These are phyloP conservation scores for Clonostachys byssicola DNA, from an alignment of 2,329 filamentous ascomycete species.

Conservation along the genomic window DNA sequence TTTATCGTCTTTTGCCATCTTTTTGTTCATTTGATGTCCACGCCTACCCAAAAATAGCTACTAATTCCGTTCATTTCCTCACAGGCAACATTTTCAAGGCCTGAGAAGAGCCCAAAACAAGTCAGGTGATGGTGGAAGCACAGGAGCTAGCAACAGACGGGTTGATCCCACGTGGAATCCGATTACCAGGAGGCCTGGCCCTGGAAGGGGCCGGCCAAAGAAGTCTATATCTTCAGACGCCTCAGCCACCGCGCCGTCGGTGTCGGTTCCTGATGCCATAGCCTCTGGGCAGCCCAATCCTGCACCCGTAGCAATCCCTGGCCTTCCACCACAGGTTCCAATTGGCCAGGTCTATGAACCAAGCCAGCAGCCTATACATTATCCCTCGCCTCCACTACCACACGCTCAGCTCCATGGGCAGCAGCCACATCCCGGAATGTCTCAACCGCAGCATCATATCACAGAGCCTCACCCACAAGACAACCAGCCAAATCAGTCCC, in stretches of 20 bases:
- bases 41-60: background rate
- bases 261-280: background rate
- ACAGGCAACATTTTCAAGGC: constrained; percentile 58
- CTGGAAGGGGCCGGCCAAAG: constrained; percentile 48
- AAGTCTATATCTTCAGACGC: constrained; percentile 22
- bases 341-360: no score
- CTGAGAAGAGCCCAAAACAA: constrained; percentile 52
- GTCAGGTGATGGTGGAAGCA: constrained; percentile 31
- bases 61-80: background rate
- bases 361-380: no score
- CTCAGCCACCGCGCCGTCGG: background rate
- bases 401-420: background rate
- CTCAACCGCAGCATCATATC: background rate
- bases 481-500: no score
- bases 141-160: constrained; percentile 27
- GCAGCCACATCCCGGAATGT: background rate
- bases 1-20: background rate
- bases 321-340: background rate
- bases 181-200: constrained; percentile 56
- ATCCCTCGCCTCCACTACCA: no score
- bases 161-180: constrained; percentile 51
- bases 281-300: background rate
- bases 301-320: background rate
- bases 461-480: no score
- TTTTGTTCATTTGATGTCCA: background rate